These are phyloP conservation scores for Castanopsis chinensis DNA, from an alignment of 306 rosid species.

Conservation along the genomic window DNA sequence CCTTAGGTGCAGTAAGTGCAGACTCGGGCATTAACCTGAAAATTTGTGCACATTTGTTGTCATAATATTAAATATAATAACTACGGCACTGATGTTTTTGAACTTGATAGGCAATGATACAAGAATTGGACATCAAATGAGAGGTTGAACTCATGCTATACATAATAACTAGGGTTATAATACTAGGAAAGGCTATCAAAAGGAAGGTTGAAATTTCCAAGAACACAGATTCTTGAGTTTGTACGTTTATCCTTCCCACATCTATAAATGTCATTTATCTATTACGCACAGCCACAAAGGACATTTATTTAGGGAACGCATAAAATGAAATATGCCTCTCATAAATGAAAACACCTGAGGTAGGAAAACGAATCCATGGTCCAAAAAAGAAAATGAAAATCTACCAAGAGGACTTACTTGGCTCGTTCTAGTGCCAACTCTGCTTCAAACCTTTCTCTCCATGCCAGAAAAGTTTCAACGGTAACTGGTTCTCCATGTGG, in stretches of 20 bases:
- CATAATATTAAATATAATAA: neutral
- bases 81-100: too few relatives aligned
- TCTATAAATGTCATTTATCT: neutral
- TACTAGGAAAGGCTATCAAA: neutral
- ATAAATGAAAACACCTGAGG: neutral
- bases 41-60: constrained; percentile 12
- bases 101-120: too few relatives aligned
- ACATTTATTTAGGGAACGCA: neutral
- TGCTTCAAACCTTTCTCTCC: constrained; percentile 99
- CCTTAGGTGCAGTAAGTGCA: constrained; percentile 83
- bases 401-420: constrained; percentile 57
- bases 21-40: constrained; percentile 97
- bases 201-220: neutral
- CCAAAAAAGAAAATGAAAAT: neutral
- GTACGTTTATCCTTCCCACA: neutral
- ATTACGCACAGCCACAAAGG: neutral
- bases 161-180: neutral
- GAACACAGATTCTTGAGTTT: neutral
- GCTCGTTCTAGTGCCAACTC: constrained; percentile 98
- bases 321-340: neutral
- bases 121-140: too few relatives aligned
- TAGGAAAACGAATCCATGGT: neutral
- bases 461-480: constrained; percentile 81
- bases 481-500: constrained; percentile 99
- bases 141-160: too few relatives aligned